Evolutionary conservation across 2,329 filamentous ascomycete genomes (phyloP).

Genomic region (Aspergillus sp.): DNA sequence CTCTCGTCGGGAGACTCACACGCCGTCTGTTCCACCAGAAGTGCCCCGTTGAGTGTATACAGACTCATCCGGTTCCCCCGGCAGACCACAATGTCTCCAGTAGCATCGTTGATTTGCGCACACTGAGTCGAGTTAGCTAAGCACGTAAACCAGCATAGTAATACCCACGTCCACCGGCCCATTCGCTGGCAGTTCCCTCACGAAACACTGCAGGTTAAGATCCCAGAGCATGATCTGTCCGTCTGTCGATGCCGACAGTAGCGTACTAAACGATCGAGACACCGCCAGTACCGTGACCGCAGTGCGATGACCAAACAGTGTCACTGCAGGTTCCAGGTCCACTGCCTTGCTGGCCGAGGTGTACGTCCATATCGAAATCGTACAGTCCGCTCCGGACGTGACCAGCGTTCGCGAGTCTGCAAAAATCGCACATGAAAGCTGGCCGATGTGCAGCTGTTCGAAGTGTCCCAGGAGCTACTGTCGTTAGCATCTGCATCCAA

Average conservation of each 20-base stretch:
- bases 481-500: constrained; percentile 1
- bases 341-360: constrained; percentile 57
- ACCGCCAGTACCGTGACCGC: constrained; percentile 75
- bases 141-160: background rate
- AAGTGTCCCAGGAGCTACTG: constrained; percentile 65
- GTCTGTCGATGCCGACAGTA: constrained; percentile 73
- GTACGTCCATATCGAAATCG: constrained; percentile 75
- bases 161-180: constrained; percentile 40
- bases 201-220: constrained; percentile 78
- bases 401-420: constrained; percentile 85
- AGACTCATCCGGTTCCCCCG: constrained; percentile 64
- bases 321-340: constrained; percentile 68
- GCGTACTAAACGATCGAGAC: constrained; percentile 77
- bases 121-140: constrained; percentile 47
- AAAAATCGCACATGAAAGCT: constrained; percentile 73
- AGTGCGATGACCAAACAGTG: constrained; percentile 81
- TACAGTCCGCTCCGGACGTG: constrained; percentile 86
- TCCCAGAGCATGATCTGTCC: constrained; percentile 88
- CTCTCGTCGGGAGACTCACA: constrained; percentile 64
- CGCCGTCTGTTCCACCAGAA: constrained; percentile 73
- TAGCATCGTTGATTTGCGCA: constrained; percentile 79
- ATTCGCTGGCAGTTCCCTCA: constrained; percentile 58
- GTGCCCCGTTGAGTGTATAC: constrained; percentile 78
- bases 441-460: constrained; percentile 87
- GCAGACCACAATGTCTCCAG: constrained; percentile 80